Base-by-base conservation (phyloP, 805 yeast genomes). In the Schwanniomyces occidentalis region DNA sequence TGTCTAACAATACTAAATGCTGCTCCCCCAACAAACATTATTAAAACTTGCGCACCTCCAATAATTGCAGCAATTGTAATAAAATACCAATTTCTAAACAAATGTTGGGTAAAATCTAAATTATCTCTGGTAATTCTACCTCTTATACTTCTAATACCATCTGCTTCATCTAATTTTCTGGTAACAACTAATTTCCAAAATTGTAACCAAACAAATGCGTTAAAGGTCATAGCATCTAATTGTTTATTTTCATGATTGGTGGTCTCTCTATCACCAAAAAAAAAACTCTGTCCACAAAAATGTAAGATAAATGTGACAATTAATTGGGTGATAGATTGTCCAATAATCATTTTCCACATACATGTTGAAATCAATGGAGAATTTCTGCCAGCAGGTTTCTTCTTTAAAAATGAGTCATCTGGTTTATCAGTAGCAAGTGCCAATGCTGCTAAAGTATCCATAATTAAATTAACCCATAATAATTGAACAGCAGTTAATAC, bases 381-480 rank as follows among this genome's bases (percentile, higher is more conserved):
- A 15, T 69, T 65, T 52, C 96, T 76, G 21, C 95, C 93, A 26
- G 82, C 88, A 2, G 99, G 99, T 53, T 77, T 80, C 35, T 87
- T 73, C 43, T 84, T 78, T 54, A 93, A 69, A 27, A 87, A 81
- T 25, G 82, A 75, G 30, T 82, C 85, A 49, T 88, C 90, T 0
- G 99, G 99, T 49, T 91, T 90, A 58, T 93, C 99, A 3, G 99
- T 93, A 5, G 99, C 99, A 50, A 93, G 73, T 0, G 99, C 99
- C 49, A 93, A 72, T 3, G 99, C 99, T 3, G 99, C 99, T 44
- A 93, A 75, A 0, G 99, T 93, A 61, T 93, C 99, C 99, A 93
- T 93, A 51, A 93, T 93, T 60, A 93, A 72, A 61, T 93, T 93
- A 32, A 93, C 97, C 99, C 99, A 93, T 44, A 93, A 71, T 47